Conservation (phyloP, 129 eudicot genomes). For the Silybum marianum region DNA sequence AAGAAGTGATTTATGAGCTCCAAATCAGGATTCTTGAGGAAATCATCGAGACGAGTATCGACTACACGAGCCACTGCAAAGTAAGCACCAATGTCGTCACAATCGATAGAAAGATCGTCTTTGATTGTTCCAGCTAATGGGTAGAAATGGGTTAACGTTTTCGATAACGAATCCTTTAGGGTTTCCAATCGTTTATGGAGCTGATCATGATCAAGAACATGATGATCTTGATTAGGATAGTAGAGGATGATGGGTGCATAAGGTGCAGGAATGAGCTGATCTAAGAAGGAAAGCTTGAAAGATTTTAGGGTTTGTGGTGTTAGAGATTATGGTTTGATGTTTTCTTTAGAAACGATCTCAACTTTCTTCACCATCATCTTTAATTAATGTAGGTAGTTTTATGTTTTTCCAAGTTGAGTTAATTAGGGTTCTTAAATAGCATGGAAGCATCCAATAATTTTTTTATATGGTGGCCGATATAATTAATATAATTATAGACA, state of each 20-base stretch:
- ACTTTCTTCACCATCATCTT: constrained; percentile 32
- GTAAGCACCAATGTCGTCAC: constrained; percentile 47
- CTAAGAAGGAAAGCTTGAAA: constrained; percentile 56
- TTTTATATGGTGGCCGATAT: too few relatives aligned
- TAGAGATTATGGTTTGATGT: constrained; percentile 65
- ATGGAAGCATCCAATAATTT: too few relatives aligned
- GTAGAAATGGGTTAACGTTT: constrained; percentile 46
- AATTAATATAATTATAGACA: too few relatives aligned
- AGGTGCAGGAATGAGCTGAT: constrained; percentile 78
- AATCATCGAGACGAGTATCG: constrained; percentile 28
- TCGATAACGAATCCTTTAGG: constrained; percentile 54
- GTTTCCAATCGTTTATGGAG: constrained; percentile 24
- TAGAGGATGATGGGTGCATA: constrained; percentile 65
- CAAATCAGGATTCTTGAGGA: constrained; percentile 39
- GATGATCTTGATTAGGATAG: constrained; percentile 37
- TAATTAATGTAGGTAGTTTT: constrained; percentile 31
- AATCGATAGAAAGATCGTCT: constrained; percentile 52
- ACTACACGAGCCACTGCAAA: constrained; percentile 40
- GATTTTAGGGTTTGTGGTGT: constrained; percentile 61
- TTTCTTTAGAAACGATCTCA: constrained; percentile 47
- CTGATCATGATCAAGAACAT: background rate
- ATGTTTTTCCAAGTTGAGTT: background rate
- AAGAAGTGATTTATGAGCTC: constrained; percentile 39
- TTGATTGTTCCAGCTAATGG: constrained; percentile 66
- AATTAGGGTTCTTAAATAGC: background rate